phyloP scores from a whole-genome alignment of 2,329 filamentous ascomycete species.

The Magnaporthiopsis poae region DNA sequence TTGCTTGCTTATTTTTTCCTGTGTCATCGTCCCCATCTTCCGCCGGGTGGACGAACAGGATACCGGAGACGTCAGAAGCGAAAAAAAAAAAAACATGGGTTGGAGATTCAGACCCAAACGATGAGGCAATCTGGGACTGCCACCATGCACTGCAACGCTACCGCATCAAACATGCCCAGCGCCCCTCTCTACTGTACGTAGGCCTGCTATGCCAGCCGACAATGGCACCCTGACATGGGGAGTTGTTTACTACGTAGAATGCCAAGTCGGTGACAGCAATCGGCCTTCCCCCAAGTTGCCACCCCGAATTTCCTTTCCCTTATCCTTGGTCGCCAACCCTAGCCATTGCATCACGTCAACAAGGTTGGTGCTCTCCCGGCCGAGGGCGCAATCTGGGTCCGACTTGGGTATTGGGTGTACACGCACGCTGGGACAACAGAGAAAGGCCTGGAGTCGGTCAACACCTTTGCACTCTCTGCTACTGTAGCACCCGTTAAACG shows the following conservation, averaged over 20 bases:
- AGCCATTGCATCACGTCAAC: no score
- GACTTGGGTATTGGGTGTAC: no score
- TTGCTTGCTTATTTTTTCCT: neutral
- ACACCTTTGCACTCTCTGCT: neutral
- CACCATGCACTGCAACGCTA: neutral
- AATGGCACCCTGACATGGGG: neutral
- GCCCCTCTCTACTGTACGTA: no score
- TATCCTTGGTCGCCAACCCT: no score
- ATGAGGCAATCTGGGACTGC: neutral
- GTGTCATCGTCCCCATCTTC: neutral
- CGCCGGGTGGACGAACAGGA: neutral
- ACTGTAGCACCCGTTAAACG: neutral
- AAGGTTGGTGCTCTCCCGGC: no score
- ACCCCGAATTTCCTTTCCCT: no score
- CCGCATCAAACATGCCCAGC: neutral
- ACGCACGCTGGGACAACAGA: neutral
- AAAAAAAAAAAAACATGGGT: neutral
- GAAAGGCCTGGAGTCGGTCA: neutral
- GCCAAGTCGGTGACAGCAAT: neutral
- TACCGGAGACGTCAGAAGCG: neutral
- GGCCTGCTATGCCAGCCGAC: no score
- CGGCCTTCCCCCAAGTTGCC: neutral
- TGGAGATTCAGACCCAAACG: neutral
- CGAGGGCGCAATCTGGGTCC: neutral
- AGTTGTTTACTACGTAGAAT: neutral